These are phyloP conservation scores for Phialemonium atrogriseum DNA, from an alignment of 2,329 filamentous ascomycete genomes.

Conservation along the genomic window DNA sequence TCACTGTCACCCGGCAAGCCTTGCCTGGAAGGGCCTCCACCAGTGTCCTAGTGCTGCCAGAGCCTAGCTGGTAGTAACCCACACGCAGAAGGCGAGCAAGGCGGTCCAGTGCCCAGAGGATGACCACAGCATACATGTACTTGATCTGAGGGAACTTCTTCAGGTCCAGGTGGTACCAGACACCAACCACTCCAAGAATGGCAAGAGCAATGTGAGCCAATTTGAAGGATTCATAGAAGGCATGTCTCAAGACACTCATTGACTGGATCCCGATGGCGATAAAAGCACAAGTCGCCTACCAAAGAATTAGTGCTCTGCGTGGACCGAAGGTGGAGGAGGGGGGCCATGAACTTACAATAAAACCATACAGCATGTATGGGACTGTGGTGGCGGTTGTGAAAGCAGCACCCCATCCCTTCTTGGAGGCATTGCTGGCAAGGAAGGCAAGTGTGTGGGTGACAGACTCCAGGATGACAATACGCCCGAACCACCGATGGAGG, in stretches of 20 bases:
- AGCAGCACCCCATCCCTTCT: slow-evolving; percentile 39
- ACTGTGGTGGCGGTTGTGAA: slow-evolving; percentile 25
- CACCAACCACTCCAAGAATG: slow-evolving; percentile 47
- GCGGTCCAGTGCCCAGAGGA: slow-evolving; percentile 62
- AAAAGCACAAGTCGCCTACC: slow-evolving; percentile 50
- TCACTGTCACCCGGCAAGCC: slow-evolving; percentile 64
- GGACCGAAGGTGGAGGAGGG: background rate
- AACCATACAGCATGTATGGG: slow-evolving; percentile 50
- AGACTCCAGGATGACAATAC: slow-evolving; percentile 64
- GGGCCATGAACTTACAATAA: slow-evolving; percentile 47
- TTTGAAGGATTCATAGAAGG: slow-evolving; percentile 74
- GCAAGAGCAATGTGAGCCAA: slow-evolving; percentile 61
- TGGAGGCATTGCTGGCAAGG: slow-evolving; percentile 32
- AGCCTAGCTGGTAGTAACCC: slow-evolving; percentile 57
- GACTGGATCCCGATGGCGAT: slow-evolving; percentile 59
- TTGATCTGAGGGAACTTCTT: slow-evolving; percentile 45
- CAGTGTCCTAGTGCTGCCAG: slow-evolving; percentile 58
- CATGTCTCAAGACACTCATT: slow-evolving; percentile 62
- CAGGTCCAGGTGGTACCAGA: slow-evolving; percentile 60
- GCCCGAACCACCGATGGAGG: slow-evolving; percentile 72
- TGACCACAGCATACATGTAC: slow-evolving; percentile 53
- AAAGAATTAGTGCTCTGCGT: slow-evolving; percentile 6
- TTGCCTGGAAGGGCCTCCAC: slow-evolving; percentile 71
- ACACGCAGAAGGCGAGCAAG: slow-evolving; percentile 49
- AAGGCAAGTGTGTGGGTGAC: slow-evolving; percentile 58